Evolutionary conservation across 495 filamentous ascomycete genomes (phyloP).

Genomic region (Gamarada debralockiae): DNA sequence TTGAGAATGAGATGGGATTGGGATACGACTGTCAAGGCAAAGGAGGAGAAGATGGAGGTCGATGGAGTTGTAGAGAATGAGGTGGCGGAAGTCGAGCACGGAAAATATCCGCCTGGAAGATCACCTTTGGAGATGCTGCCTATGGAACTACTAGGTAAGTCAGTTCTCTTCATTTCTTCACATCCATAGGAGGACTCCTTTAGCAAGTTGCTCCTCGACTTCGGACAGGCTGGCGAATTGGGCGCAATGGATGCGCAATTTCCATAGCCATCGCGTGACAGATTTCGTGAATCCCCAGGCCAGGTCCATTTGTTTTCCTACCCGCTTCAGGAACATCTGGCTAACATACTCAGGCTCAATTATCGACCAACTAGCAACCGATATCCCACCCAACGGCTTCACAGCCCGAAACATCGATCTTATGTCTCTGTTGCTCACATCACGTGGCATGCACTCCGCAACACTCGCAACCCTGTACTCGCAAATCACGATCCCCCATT

Average conservation of each 20-base stretch:
- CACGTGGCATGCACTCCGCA: constrained; percentile 68
- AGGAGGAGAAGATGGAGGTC: constrained; percentile 4
- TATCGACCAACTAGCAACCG: constrained; percentile 69
- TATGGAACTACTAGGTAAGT: constrained; percentile 68
- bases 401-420: constrained; percentile 78
- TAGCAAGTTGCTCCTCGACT: neutral
- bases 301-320: neutral
- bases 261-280: too few relatives aligned
- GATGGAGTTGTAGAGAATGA: constrained; percentile 20
- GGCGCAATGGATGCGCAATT: too few relatives aligned
- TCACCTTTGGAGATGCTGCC: constrained; percentile 64
- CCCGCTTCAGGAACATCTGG: too few relatives aligned
- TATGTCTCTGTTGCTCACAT: constrained; percentile 73
- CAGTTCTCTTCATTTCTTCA: constrained; percentile 7
- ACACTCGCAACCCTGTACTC: constrained; percentile 76
- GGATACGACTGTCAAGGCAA: constrained; percentile 34
- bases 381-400: constrained; percentile 74
- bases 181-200: neutral
- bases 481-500: constrained; percentile 84
- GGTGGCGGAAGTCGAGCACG: constrained; percentile 25
- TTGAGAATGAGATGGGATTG: constrained; percentile 54
- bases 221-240: neutral
- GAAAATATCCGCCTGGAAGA: constrained; percentile 31
- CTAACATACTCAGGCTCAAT: constrained; percentile 58
- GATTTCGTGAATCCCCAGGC: constrained; percentile 7